Evolutionary conservation across 2,329 filamentous ascomycete species (phyloP).

Genomic region (Hirsutella minnesotensis): DNA sequence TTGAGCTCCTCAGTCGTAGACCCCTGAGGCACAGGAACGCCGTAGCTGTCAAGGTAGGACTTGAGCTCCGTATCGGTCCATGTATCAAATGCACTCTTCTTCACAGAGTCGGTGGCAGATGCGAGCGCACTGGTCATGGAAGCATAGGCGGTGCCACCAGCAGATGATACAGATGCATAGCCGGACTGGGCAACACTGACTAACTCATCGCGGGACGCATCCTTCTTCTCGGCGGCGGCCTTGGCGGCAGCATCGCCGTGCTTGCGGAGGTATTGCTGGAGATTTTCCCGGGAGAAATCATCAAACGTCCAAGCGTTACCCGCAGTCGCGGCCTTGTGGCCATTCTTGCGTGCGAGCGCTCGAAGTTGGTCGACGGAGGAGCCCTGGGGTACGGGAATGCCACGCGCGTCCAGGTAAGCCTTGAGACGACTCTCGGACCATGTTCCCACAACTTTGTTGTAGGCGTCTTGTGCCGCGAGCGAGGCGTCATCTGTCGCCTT

Average conservation of each 20-base stretch:
- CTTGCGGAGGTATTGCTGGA: slow-evolving; percentile 44
- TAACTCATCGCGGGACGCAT: slow-evolving; percentile 61
- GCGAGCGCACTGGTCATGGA: slow-evolving; percentile 61
- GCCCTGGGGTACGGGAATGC: slow-evolving; percentile 60
- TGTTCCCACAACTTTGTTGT: slow-evolving; percentile 45
- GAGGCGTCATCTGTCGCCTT: slow-evolving; percentile 60
- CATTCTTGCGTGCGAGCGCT: slow-evolving; percentile 60
- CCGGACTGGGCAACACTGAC: slow-evolving; percentile 50
- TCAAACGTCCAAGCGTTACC: slow-evolving; percentile 72
- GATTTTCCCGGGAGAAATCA: slow-evolving; percentile 59
- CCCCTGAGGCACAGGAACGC: slow-evolving; percentile 55
- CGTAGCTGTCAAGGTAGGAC: slow-evolving; percentile 68
- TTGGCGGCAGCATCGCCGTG: slow-evolving; percentile 43
- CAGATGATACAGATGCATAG: slow-evolving; percentile 46
- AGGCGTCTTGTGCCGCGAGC: slow-evolving; percentile 52
- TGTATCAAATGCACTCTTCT: slow-evolving; percentile 55
- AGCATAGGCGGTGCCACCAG: slow-evolving; percentile 46
- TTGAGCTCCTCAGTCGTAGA: slow-evolving; percentile 57
- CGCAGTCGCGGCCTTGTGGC: slow-evolving; percentile 55
- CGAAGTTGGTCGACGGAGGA: slow-evolving; percentile 63
- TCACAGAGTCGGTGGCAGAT: slow-evolving; percentile 51
- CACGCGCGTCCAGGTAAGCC: slow-evolving; percentile 65
- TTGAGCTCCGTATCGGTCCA: slow-evolving; percentile 69
- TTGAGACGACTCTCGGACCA: slow-evolving; percentile 74
- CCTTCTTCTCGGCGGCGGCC: slow-evolving; percentile 49